Conservation (phyloP, 805 yeast species). For the Danielia oregonensis region DNA sequence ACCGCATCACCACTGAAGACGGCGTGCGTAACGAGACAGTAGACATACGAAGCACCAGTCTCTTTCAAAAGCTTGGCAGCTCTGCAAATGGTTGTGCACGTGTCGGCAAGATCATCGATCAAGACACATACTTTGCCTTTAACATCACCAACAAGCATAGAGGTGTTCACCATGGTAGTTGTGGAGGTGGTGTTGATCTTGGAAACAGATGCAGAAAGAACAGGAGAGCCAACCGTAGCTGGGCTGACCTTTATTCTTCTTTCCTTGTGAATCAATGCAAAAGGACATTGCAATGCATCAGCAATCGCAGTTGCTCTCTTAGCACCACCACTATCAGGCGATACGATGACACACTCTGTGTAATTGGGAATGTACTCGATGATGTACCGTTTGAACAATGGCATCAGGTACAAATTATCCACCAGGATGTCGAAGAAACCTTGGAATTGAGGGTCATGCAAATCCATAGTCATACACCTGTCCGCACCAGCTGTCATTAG, state of each 20-base stretch:
- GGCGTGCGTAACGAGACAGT: slow-evolving; percentile 90
- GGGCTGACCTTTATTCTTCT: slow-evolving; percentile 50
- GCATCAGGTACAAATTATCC: slow-evolving; percentile 87
- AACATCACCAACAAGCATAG: slow-evolving; percentile 97
- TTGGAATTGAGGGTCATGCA: slow-evolving; percentile 97
- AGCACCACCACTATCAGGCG: slow-evolving; percentile 99
- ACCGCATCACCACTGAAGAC: slow-evolving; percentile 90
- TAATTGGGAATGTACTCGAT: slow-evolving; percentile 72
- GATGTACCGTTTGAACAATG: slow-evolving; percentile 82
- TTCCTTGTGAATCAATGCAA: slow-evolving; percentile 95
- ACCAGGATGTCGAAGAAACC: slow-evolving; percentile 97
- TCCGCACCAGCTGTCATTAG: slow-evolving; percentile 93
- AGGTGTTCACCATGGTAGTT: slow-evolving; percentile 57
- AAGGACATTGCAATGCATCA: slow-evolving; percentile 80
- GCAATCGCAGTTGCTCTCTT: slow-evolving; percentile 94
- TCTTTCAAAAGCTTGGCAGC: slow-evolving; percentile 91
- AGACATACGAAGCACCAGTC: slow-evolving; percentile 85
- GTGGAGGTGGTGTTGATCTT: slow-evolving; percentile 12
- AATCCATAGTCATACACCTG: slow-evolving; percentile 94
- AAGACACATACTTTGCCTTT: slow-evolving; percentile 81
- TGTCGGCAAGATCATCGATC: slow-evolving; percentile 91
- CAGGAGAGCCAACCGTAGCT: slow-evolving; percentile 15
- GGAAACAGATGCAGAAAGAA: slow-evolving; percentile 18
- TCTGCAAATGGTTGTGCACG: slow-evolving; percentile 85
- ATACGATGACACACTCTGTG: slow-evolving; percentile 82